Base-by-base conservation (phyloP, 1,139 yeast species). In the Suhomyces choctaworum region DNA sequence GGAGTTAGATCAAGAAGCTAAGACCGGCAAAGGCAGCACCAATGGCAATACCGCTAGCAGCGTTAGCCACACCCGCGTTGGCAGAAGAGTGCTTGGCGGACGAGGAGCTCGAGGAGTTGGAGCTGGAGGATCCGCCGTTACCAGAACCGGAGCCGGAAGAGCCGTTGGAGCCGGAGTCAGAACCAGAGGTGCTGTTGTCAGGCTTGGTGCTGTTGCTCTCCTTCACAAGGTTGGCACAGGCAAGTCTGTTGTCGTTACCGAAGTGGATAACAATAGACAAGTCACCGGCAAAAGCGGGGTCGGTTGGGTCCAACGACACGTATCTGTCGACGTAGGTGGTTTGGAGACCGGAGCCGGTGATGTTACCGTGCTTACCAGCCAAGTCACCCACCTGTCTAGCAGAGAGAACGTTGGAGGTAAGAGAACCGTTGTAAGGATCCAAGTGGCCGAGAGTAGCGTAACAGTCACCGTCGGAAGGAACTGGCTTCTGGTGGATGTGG, bases 331-430 rank as follows among this genome's bases (percentile, higher is more conserved):
- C 46, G 50, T 63, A 66, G 23, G 58, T 36, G 25, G 56, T 40
- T 13, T 52, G 32, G 36, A 47, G 29, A n/a, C 58, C 42, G 13
- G 56, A 50, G 22, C 65, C 62, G 7, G 48, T 34, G 32, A 67
- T 54, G 27, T 38, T 41, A 24, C 73, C 73, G 47, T 67, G 69
- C 50, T 62, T 66, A 31, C 73, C 72, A 19, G 72, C 56, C 42
- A 70, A 64, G 45, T 69, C 73, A 34, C 74, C 71, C 26, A 62
- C 62, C 48, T 67, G 70, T 22, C 50, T 58, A 11, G 56, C 58
- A 7, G 44, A 40, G 8, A 54, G 44, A 11, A 48, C 38, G 14
- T 63, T 52, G 19, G 66, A 57, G 25, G 51, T 54, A 5, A 47
- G 47, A 20, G 48, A 40, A 16, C 75, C 75, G 33, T 52, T 47